Conservation (phyloP, 2,329 filamentous ascomycete genomes). For the Alternaria panax region DNA sequence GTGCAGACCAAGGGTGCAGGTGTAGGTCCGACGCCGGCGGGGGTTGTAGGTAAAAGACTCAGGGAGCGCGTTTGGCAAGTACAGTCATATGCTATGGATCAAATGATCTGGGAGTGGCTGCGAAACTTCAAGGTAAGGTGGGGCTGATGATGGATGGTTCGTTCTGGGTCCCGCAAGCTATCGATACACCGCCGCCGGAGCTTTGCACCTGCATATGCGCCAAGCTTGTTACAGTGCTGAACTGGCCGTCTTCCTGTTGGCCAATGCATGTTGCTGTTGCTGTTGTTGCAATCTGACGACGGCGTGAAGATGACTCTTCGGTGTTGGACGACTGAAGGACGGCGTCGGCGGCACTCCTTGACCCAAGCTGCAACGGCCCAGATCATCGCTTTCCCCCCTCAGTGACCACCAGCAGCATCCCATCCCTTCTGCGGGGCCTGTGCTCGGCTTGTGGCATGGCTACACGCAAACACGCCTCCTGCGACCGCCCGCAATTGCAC, state of each 20-base stretch:
- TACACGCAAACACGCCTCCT: conserved; percentile 12
- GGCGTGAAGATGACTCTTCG: not conserved
- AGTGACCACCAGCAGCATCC: not conserved
- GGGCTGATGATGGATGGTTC: conserved; percentile 7
- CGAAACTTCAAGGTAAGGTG: conserved; percentile 10
- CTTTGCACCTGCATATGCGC: conserved; percentile 10
- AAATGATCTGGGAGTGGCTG: conserved; percentile 20
- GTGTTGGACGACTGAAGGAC: not conserved
- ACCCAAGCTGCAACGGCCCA: conserved; percentile 2
- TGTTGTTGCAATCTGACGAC: not conserved
- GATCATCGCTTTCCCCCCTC: not conserved
- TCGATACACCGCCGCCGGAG: conserved; percentile 14
- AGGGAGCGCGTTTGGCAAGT: not conserved
- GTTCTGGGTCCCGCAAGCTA: conserved; percentile 7
- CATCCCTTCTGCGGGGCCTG: not conserved
- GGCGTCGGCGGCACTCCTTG: conserved; percentile 1
- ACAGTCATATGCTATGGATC: conserved; percentile 23
- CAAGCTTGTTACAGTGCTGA: conserved; percentile 4
- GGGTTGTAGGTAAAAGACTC: not conserved
- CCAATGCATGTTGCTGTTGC: not conserved
- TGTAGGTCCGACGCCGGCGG: conserved; percentile 8
- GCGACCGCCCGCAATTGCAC: conserved; percentile 3
- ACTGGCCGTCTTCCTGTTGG: conserved; percentile 10
- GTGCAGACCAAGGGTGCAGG: not conserved
- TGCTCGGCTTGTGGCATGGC: conserved; percentile 2